Evolutionary conservation across 495 filamentous ascomycete species (phyloP).

Genomic region (Xylaria nigripes): DNA sequence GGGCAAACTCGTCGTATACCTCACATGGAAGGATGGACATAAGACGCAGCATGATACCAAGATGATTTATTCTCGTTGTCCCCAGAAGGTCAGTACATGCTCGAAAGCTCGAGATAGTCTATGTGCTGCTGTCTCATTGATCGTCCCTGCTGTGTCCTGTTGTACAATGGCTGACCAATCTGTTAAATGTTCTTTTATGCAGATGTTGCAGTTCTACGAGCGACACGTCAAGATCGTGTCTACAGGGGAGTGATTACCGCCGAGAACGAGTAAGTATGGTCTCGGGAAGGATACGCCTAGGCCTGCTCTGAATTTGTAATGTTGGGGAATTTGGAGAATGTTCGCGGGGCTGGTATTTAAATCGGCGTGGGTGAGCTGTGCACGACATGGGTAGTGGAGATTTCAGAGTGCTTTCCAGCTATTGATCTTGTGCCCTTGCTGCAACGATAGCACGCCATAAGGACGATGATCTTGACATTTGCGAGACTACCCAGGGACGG

Average conservation of each 20-base stretch:
- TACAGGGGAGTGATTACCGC: background rate
- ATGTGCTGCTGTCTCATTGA: background rate
- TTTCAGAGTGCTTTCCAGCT: background rate
- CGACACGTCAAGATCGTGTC: conserved; percentile 45
- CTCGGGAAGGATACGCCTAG: background rate
- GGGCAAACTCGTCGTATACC: conserved; percentile 40
- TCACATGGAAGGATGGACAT: conserved; percentile 49
- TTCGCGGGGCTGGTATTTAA: background rate
- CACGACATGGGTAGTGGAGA: background rate
- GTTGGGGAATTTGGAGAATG: background rate
- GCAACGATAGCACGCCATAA: background rate
- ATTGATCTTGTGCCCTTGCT: background rate
- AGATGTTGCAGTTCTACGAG: conserved; percentile 58
- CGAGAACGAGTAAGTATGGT: conserved; percentile 11
- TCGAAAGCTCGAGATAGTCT: background rate
- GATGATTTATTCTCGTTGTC: conserved; percentile 49
- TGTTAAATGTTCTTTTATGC: background rate
- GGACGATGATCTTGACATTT: background rate
- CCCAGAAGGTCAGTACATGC: conserved; percentile 44
- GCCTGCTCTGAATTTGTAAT: background rate
- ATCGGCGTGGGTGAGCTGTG: background rate
- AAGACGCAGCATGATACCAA: conserved; percentile 53
- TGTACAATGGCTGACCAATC: background rate
- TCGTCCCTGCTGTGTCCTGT: background rate
- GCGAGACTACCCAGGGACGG: background rate